Base-by-base conservation (phyloP, 1,284 basidiomycete genomes). In the Kwoniella shivajii region DNA sequence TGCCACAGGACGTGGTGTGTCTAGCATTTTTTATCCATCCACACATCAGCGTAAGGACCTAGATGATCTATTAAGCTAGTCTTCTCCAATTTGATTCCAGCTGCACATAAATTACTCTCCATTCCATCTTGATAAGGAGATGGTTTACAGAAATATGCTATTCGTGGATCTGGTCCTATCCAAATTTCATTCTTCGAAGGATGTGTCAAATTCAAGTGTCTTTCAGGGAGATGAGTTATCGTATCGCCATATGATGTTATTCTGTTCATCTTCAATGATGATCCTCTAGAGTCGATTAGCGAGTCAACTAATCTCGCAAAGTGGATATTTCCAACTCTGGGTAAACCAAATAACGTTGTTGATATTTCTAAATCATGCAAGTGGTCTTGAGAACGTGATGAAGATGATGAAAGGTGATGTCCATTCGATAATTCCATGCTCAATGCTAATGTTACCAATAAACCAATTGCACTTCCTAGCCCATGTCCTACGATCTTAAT, bases 401-500 rank as follows among this genome's bases (percentile, higher is more conserved):
- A 42, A 3, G 39, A 42, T 6, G 54, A 22, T 1, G 43, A 45
- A 56, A 57, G 63, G 6, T 53, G n/a, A 6, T 11, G 37, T 16
- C 57, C 41, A 31, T 56, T 54, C 18, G 47, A 31, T 42, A 65
- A 44, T 41, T 65, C 61, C 26, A 64, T 41, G 27, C 65, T 50
- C 13, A 71, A 46, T 14, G 66, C 64, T 4, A 65, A 30, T 3
- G 68, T 54, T 30, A 64, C 59, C 27, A 72, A 57, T 11, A 72
- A 52, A 10, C 61, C 68, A 16, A 67, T 50, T 11, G 58, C 57
- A 27, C 61, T 60, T 13, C 70, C 70, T 36, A 71, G 51, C 27
- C 70, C 70, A 51, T 72, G 70, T 7, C 70, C 70, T 24, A 66
- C 56, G 26, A 72, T 62, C 36, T 70, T 61, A 31, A 72, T 54